A percentile compares a stretch with the other conserved stretches of the same genome.
Evolutionary conservation across 2,329 filamentous ascomycete genomes (phyloP).

Genomic region (Verticillium tricorpus): DNA sequence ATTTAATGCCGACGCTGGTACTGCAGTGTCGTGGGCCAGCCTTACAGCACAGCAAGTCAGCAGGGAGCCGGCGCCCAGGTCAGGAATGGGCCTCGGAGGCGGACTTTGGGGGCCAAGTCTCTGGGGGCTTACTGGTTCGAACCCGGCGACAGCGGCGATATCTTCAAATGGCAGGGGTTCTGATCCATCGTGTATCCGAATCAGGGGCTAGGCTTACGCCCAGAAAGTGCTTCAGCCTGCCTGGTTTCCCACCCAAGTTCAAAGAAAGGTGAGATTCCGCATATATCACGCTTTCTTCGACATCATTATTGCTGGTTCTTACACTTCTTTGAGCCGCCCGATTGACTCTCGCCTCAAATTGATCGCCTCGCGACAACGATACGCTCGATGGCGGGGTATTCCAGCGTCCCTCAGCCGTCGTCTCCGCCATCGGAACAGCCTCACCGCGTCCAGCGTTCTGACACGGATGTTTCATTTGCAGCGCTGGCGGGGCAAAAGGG

Average conservation of each 20-base stretch:
- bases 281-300: not conserved
- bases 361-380: not conserved
- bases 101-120: not conserved
- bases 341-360: not conserved
- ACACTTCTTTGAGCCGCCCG: not conserved
- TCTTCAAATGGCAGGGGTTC: not conserved
- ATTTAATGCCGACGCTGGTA: not conserved
- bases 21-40: not conserved
- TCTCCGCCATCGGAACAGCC: not conserved
- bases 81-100: too few relatives aligned
- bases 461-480: not conserved
- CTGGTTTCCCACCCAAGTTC: too few relatives aligned
- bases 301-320: not conserved
- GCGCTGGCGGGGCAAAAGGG: not conserved
- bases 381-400: not conserved
- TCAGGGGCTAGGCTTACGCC: not conserved
- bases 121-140: not conserved
- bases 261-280: not conserved
- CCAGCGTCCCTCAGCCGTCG: not conserved
- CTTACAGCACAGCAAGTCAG: not conserved
- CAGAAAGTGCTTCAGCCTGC: not conserved
- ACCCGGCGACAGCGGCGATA: not conserved
- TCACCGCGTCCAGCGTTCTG: not conserved
- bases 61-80: not conserved
- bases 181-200: not conserved